phyloP scores from a whole-genome alignment of 768 basidiomycete genomes.

The Russula lepida region DNA sequence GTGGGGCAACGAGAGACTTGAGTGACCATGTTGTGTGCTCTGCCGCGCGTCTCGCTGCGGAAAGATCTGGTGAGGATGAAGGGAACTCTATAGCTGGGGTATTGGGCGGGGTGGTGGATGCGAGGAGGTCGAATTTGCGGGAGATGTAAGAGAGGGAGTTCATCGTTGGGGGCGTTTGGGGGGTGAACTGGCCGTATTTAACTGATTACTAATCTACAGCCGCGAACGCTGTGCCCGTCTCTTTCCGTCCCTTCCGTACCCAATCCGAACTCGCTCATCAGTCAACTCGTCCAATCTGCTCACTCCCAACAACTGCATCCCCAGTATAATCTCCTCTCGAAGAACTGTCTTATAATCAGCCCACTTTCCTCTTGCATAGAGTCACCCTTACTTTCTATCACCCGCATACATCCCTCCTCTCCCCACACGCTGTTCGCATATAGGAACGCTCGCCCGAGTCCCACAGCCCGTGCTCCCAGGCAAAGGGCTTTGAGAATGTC shows the following conservation, averaged over 20 bases:
- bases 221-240: neutral
- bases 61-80: constrained; percentile 7
- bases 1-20: constrained; percentile 19
- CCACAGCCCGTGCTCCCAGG: constrained; percentile 39
- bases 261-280: constrained; percentile 31
- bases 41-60: neutral
- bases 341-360: constrained; percentile 27
- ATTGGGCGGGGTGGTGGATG: constrained; percentile 51
- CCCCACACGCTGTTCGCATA: constrained; percentile 35
- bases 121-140: constrained; percentile 72
- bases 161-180: constrained; percentile 35
- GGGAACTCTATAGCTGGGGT: constrained; percentile 38
- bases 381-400: constrained; percentile 24
- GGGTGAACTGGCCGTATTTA: neutral
- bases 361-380: too few species aligned
- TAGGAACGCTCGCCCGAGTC: constrained; percentile 38
- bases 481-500: constrained; percentile 45
- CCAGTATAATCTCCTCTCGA: constrained; percentile 33
- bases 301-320: constrained; percentile 35
- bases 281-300: constrained; percentile 32
- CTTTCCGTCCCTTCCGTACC: neutral
- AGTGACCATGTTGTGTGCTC: constrained; percentile 18
- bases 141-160: constrained; percentile 78
- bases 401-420: constrained; percentile 24
- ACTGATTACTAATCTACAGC: neutral